Evolutionary conservation across 2,329 filamentous ascomycete species (phyloP).

Genomic region (Aspergillus calidoustus): DNA sequence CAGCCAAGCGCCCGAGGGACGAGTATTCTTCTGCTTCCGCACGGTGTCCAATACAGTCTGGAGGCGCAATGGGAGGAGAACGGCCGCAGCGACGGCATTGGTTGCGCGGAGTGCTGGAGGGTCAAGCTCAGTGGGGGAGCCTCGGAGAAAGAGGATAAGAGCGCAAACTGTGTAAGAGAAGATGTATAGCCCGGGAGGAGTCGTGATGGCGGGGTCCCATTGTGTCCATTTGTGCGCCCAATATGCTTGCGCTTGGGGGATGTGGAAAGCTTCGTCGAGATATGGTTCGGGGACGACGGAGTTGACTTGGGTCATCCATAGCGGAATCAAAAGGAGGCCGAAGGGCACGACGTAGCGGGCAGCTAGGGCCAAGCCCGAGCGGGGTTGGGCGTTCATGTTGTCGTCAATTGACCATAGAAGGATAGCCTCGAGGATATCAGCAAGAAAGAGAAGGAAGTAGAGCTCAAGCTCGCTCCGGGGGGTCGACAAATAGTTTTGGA

Average conservation of each 20-base stretch:
- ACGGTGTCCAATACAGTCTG: conserved; percentile 58
- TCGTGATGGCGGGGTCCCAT: conserved; percentile 98
- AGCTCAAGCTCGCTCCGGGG: neutral
- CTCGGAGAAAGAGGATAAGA: conserved; percentile 27
- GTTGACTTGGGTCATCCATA: conserved; percentile 54
- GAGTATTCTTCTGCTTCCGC: conserved; percentile 38
- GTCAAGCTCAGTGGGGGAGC: conserved; percentile 38
- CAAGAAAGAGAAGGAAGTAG: neutral
- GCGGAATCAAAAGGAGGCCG: conserved; percentile 37
- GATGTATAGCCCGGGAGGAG: conserved; percentile 80
- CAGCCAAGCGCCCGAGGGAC: conserved; percentile 38
- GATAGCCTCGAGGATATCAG: neutral
- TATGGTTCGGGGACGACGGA: conserved; percentile 61
- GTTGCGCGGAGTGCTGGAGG: conserved; percentile 42
- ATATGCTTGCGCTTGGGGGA: conserved; percentile 88
- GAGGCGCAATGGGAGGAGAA: conserved; percentile 54
- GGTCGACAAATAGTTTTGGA: neutral
- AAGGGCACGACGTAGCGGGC: conserved; percentile 45
- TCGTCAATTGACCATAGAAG: conserved; percentile 10
- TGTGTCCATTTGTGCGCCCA: conserved; percentile 73
- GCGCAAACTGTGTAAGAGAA: conserved; percentile 53
- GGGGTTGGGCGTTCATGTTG: conserved; percentile 37
- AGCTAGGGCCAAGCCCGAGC: conserved; percentile 39
- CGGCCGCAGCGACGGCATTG: conserved; percentile 42
- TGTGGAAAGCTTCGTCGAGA: conserved; percentile 64